Evolutionary conservation across 768 basidiomycete species (phyloP).

Genomic region (Hygrocybe punicea): DNA sequence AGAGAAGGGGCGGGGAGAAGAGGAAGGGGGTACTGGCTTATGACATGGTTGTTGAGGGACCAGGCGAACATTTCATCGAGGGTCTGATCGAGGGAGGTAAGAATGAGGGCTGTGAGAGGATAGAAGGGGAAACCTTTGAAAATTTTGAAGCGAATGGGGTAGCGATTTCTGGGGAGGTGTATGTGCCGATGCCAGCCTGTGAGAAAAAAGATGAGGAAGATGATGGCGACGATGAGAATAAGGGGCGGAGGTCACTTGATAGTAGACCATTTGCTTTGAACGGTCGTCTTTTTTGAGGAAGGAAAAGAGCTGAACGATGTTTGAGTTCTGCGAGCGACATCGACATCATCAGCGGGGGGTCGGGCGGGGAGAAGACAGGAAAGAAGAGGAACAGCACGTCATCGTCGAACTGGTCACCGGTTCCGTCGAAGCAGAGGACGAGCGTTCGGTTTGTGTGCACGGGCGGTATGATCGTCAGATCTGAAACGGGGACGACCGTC

Average conservation of each 20-base stretch:
- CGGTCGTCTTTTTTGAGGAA: conserved; percentile 52
- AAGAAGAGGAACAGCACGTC: conserved; percentile 29
- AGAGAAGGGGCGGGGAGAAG: background rate
- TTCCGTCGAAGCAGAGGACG: conserved; percentile 70
- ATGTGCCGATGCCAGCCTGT: conserved; percentile 51
- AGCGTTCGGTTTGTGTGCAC: conserved; percentile 43
- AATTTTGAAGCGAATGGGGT: conserved; percentile 44
- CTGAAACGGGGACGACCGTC: background rate
- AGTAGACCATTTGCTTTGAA: conserved; percentile 51
- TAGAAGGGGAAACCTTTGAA: conserved; percentile 34
- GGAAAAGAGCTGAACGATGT: conserved; percentile 49
- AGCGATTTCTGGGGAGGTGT: conserved; percentile 42
- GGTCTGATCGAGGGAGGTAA: conserved; percentile 18
- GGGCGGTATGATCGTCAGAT: conserved; percentile 26
- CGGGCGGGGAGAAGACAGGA: background rate
- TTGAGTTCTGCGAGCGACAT: conserved; percentile 38
- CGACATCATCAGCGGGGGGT: background rate
- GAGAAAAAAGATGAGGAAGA: background rate
- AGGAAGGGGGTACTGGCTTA: conserved; percentile 17
- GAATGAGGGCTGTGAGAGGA: background rate
- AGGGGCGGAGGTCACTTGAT: conserved; percentile 33
- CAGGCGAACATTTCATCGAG: conserved; percentile 47
- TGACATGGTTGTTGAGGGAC: conserved; percentile 53
- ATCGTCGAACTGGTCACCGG: conserved; percentile 46
- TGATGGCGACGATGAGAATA: background rate